These are phyloP conservation scores for Verticillium nonalfalfae DNA, from an alignment of 2,329 filamentous ascomycete genomes.

Conservation along the genomic window DNA sequence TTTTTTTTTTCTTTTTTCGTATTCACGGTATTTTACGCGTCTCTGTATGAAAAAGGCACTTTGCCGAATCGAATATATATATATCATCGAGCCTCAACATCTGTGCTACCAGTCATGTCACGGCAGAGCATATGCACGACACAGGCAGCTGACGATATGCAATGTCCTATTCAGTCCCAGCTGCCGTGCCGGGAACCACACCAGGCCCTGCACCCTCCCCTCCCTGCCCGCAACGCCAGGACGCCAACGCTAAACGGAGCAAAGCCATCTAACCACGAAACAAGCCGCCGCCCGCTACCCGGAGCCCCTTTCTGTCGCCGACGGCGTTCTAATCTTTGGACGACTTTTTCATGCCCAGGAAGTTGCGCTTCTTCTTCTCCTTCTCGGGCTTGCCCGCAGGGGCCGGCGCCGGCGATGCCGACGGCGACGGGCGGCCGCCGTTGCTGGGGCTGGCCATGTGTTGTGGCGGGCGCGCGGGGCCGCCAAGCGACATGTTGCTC, in stretches of 20 bases:
- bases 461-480: conserved; percentile 18
- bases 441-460: conserved; percentile 9
- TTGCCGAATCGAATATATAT: too few species aligned
- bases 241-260: neutral
- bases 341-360: conserved; percentile 53
- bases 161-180: neutral
- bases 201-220: too few species aligned
- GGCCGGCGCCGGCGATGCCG: conserved; percentile 15
- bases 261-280: neutral
- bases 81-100: too few species aligned
- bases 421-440: conserved; percentile 10
- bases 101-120: too few species aligned
- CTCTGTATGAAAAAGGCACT: too few species aligned
- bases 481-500: conserved; percentile 44
- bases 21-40: too few species aligned
- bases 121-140: too few species aligned
- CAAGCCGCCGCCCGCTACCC: neutral
- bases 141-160: neutral
- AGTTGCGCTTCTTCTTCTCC: conserved; percentile 57
- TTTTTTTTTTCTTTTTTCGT: neutral
- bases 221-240: neutral
- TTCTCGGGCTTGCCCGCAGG: conserved; percentile 47
- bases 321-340: conserved; percentile 9
- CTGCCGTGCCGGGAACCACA: too few species aligned
- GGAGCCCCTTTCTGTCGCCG: neutral